Evolutionary conservation across 352 stramenopile species (phyloP), one percentile per base, ranked within the genome.

Genomic region (Thalassiosira delicatula): DNA sequence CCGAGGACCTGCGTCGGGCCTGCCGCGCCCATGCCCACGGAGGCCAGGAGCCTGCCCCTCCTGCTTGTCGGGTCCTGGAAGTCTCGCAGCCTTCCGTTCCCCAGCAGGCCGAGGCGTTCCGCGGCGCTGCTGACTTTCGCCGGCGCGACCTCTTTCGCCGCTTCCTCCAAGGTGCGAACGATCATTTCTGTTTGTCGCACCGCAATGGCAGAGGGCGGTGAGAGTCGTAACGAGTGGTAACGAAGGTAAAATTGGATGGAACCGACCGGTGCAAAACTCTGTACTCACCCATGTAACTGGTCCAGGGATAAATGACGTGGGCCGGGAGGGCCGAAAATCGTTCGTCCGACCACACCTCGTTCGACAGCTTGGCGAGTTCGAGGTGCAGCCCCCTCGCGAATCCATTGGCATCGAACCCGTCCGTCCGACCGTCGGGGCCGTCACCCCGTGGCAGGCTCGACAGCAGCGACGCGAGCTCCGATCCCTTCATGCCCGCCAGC

Each of bases 401-500:
- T 35, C 81, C 59, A 25, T 25, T 27, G 19, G 61, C 42, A 35
- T 85, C 83, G 63, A 87, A 91, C 14, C 23, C 23, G 7, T 4
- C 3, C 23, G 46, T 76, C 56, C 57, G 25, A 72, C 85, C 78
- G n/a, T 71, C 57, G 0, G 56, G 19, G 7, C 37, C 27, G 35
- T 70, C 62, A 21, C 40, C 12, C 7, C 12, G n/a, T n/a, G 49
- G 56, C 14, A 76, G 21, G 17, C 79, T 77, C 21, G 86, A 57
- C 53, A 94, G 69, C 56, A 91, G 68, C 19, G 62, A 44, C 30
- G 27, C 33, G 35, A 92, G 53, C 54, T 93, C 83, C 9, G 56
- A 59, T 57, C 44, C 37, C 65, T 92, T 93, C 67, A 94, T 88
- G 60, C 84, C 86, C 25, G 69, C 74, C 60, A 94, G 70, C 17